Conservation (phyloP, 1,284 basidiomycete genomes). For the Papiliotrema terrestris region DNA sequence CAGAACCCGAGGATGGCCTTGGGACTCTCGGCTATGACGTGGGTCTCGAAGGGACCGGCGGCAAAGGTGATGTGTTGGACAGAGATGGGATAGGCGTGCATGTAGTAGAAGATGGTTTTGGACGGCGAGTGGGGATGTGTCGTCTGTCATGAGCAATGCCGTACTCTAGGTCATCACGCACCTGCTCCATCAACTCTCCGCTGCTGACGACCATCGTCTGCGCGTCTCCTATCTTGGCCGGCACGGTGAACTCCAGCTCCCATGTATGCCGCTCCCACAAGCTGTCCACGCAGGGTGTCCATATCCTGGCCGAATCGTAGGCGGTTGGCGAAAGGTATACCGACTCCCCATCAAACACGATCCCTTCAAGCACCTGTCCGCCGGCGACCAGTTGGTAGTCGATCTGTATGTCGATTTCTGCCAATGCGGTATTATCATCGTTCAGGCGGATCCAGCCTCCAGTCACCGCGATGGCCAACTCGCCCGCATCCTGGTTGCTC, state of each 20-base stretch:
- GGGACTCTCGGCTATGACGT: constrained; percentile 65
- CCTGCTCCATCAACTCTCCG: constrained; percentile 90
- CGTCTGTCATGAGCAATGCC: constrained; percentile 55
- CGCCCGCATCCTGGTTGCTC: constrained; percentile 87
- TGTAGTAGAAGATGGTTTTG: constrained; percentile 93
- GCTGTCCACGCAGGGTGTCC: constrained; percentile 95
- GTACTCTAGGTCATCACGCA: constrained; percentile 43
- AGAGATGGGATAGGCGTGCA: constrained; percentile 81
- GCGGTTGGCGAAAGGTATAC: constrained; percentile 85
- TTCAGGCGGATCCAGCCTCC: constrained; percentile 62
- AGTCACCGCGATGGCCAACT: constrained; percentile 86
- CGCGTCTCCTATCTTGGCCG: constrained; percentile 70
- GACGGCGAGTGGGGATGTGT: constrained; percentile 89
- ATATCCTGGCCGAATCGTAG: constrained; percentile 86
- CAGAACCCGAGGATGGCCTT: constrained; percentile 91
- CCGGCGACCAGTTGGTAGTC: constrained; percentile 42
- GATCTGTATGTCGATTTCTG: constrained; percentile 44
- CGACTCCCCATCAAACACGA: constrained; percentile 57
- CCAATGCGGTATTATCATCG: constrained; percentile 28
- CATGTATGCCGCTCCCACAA: constrained; percentile 97
- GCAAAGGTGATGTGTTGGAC: constrained; percentile 96
- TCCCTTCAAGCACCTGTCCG: constrained; percentile 39
- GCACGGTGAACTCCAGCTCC: constrained; percentile 96
- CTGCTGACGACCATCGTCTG: constrained; percentile 87
- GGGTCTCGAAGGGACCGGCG: constrained; percentile 86